These are phyloP conservation scores for Grammothele lineata DNA, from an alignment of 768 basidiomycete species.

Conservation along the genomic window DNA sequence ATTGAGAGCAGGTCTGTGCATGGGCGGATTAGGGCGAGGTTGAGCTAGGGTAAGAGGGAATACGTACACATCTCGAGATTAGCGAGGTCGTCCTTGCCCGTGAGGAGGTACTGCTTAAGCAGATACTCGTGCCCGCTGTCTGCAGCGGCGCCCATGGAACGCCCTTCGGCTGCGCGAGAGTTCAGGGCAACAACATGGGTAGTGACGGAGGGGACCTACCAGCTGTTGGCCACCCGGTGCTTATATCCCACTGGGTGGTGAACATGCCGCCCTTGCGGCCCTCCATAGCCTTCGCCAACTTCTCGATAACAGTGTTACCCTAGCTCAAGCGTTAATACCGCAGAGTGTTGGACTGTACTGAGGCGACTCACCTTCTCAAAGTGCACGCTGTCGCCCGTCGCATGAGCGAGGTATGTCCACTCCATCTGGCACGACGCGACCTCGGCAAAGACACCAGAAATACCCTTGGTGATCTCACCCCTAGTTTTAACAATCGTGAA, in stretches of 20 bases:
- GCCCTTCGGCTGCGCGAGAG: no score
- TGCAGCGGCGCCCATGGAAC: constrained; percentile 58
- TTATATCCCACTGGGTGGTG: constrained; percentile 53
- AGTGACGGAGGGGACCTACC: no score
- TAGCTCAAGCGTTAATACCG: constrained; percentile 17
- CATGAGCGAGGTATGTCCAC: constrained; percentile 76
- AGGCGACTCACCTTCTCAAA: constrained; percentile 52
- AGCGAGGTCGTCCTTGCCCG: constrained; percentile 53
- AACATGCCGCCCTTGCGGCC: constrained; percentile 56
- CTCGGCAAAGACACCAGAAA: constrained; percentile 65
- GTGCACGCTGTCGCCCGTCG: constrained; percentile 67
- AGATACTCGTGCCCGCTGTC: constrained; percentile 80
- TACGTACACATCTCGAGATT: constrained; percentile 65
- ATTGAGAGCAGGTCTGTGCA: constrained; percentile 66
- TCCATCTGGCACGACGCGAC: constrained; percentile 81
- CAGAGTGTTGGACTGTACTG: constrained; percentile 12
- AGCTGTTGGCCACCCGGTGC: constrained; percentile 39
- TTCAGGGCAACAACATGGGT: no score
- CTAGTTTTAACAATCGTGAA: constrained; percentile 25
- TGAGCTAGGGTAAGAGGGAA: neutral
- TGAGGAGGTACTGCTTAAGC: constrained; percentile 68
- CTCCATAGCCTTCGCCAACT: constrained; percentile 45
- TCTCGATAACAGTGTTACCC: constrained; percentile 46
- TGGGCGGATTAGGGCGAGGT: no score
- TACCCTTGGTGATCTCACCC: constrained; percentile 30